phyloP scores from a whole-genome alignment of 2,329 filamentous ascomycete species.

The Boeremia lycopersici region DNA sequence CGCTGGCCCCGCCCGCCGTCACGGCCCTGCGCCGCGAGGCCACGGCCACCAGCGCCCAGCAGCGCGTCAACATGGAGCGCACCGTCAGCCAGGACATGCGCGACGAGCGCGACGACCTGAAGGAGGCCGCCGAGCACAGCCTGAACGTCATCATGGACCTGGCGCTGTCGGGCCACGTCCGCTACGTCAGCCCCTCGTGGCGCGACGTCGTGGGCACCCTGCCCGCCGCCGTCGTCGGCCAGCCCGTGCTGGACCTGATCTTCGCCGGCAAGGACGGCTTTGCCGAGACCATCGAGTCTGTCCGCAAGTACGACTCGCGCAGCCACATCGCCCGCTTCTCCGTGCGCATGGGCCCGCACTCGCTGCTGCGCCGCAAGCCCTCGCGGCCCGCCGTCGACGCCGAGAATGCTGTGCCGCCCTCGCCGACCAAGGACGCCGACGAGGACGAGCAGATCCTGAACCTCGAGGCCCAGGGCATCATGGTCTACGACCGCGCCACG shows the following conservation, averaged over 20 bases:
- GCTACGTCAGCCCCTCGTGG: slow-evolving; percentile 98
- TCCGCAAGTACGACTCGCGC: slow-evolving; percentile 85
- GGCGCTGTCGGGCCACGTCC: slow-evolving; percentile 84
- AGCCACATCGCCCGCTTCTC: slow-evolving; percentile 72
- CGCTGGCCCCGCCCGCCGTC: slow-evolving; percentile 52
- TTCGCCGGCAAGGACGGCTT: slow-evolving; percentile 82
- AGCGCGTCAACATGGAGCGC: slow-evolving; percentile 58
- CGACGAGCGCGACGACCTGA: slow-evolving; percentile 90
- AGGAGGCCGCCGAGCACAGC: slow-evolving; percentile 94
- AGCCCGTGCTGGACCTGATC: slow-evolving; percentile 79
- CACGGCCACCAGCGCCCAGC: slow-evolving; percentile 24
- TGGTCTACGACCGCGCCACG: slow-evolving; percentile 90
- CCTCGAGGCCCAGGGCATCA: slow-evolving; percentile 95
- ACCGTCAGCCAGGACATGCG: slow-evolving; percentile 87
- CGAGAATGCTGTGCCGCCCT: slow-evolving; percentile 38
- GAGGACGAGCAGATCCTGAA: slow-evolving; percentile 67
- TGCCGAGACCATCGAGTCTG: slow-evolving; percentile 79
- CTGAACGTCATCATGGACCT: slow-evolving; percentile 96
- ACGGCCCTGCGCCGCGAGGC: slow-evolving; percentile 51
- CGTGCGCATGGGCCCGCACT: slow-evolving; percentile 44
- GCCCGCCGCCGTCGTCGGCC: slow-evolving; percentile 74
- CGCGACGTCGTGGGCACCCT: slow-evolving; percentile 85
- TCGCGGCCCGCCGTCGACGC: slow-evolving; percentile 32
- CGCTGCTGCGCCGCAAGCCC: slow-evolving; percentile 41
- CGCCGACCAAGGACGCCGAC: slow-evolving; percentile 37